These are phyloP conservation scores for Paramecium biaurelia DNA, from an alignment of 73 alveolate genomes.

Conservation along the genomic window DNA sequence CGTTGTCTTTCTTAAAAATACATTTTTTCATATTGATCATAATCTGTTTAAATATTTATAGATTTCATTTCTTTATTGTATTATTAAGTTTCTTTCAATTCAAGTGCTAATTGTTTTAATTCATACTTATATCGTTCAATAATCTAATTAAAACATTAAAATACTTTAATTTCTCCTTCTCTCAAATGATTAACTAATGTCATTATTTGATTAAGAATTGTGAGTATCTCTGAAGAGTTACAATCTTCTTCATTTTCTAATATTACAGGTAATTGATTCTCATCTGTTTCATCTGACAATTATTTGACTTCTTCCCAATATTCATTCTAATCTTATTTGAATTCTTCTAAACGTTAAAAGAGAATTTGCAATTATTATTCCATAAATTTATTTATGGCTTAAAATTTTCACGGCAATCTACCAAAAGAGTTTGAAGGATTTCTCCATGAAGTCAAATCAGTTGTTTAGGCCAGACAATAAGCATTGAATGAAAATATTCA, in stretches of 20 bases:
- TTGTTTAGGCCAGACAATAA: neutral
- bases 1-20: neutral
- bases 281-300: neutral
- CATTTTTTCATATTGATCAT: neutral
- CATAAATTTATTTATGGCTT: constrained; percentile 1
- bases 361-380: neutral
- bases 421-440: constrained; percentile 17
- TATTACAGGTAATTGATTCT: neutral
- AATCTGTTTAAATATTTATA: neutral
- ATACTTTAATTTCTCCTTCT: constrained; percentile 37
- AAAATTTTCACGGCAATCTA: neutral
- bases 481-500: neutral
- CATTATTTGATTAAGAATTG: neutral
- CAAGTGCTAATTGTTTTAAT: constrained; percentile 13
- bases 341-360: constrained; percentile 34
- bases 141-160: neutral
- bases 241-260: constrained; percentile 12
- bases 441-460: neutral
- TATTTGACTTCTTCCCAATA: constrained; percentile 45
- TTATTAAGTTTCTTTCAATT: neutral
- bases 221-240: neutral
- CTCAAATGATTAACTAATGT: neutral
- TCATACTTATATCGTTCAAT: constrained; percentile 25
- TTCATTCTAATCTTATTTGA: constrained; percentile 28
- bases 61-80: neutral